Evolutionary conservation across 1,284 basidiomycete genomes (phyloP).

Genomic region (Kwoniella shivajii): DNA sequence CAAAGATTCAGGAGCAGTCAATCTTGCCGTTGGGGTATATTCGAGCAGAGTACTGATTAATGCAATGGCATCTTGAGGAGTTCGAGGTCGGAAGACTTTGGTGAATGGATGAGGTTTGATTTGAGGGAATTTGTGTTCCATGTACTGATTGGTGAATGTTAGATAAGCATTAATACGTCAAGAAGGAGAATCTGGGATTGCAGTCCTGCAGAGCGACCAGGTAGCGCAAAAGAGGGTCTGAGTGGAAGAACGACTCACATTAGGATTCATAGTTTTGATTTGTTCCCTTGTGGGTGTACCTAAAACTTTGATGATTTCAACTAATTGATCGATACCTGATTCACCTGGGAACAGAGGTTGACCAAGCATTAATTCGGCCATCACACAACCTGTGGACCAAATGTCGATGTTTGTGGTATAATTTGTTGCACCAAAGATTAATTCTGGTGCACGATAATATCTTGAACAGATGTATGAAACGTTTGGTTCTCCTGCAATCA

Average conservation of each 20-base stretch:
- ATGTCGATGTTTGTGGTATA: conserved; percentile 99
- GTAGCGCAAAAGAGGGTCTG: no score
- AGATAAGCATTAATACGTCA: no score
- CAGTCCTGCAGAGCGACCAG: no score
- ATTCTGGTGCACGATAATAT: conserved; percentile 98
- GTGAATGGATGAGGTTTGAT: conserved; percentile 97
- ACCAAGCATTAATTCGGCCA: conserved; percentile 99
- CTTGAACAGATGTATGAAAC: conserved; percentile 99
- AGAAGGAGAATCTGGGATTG: no score
- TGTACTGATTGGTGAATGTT: conserved; percentile 64
- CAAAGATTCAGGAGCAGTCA: conserved; percentile 81
- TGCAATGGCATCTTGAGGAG: conserved; percentile 93
- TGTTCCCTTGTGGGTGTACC: conserved; percentile 98
- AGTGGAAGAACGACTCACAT: conserved; percentile 54
- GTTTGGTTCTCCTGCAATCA: conserved; percentile 96
- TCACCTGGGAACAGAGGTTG: conserved; percentile 99
- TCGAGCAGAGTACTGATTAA: conserved; percentile 92
- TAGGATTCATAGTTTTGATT: conserved; percentile 99
- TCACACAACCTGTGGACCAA: conserved; percentile 99
- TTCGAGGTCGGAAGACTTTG: conserved; percentile 98
- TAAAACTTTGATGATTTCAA: conserved; percentile 99
- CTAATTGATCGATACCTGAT: conserved; percentile 99
- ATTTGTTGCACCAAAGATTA: conserved; percentile 99
- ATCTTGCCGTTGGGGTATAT: conserved; percentile 89
- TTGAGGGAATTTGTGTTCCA: conserved; percentile 99